Evolutionary conservation across 148 eudicot species (phyloP).

Genomic region (Limonium bicolor): DNA sequence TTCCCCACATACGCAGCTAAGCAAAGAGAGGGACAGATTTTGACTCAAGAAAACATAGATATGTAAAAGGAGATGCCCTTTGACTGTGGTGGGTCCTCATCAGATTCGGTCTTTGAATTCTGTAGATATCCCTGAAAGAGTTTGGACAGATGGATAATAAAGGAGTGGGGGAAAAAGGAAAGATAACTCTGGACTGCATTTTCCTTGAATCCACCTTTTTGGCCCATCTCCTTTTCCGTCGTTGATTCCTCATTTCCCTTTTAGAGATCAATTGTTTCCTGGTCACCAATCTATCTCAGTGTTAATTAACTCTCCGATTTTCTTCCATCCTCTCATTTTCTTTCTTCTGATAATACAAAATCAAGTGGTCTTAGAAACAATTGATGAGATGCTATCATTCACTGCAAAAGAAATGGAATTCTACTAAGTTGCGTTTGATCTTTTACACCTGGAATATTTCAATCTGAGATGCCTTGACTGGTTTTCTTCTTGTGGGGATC

Average conservation of each 20-base stretch:
- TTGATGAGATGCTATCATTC: too few species aligned
- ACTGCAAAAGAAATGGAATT: too few species aligned
- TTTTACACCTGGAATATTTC: too few species aligned
- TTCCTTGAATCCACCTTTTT: background rate
- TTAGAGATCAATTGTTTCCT: background rate
- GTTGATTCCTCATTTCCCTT: background rate
- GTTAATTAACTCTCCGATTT: background rate
- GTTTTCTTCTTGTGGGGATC: background rate
- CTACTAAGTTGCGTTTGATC: too few species aligned
- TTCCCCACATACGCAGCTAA: too few species aligned
- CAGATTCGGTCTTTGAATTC: background rate
- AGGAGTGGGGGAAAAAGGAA: background rate
- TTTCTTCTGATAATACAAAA: too few species aligned
- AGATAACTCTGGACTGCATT: background rate
- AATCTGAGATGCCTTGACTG: too few species aligned
- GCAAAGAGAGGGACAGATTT: constrained; percentile 1
- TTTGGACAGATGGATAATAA: background rate
- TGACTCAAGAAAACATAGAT: background rate
- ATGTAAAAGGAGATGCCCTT: constrained; percentile 2
- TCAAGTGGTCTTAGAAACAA: too few species aligned
- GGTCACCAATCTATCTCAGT: background rate
- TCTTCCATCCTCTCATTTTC: too few species aligned
- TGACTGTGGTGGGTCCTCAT: constrained; percentile 2
- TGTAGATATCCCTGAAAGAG: constrained; percentile 1
- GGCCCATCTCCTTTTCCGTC: background rate